These are phyloP conservation scores for Kwoniella sp. DNA, from an alignment of 768 basidiomycete species.

Conservation along the genomic window DNA sequence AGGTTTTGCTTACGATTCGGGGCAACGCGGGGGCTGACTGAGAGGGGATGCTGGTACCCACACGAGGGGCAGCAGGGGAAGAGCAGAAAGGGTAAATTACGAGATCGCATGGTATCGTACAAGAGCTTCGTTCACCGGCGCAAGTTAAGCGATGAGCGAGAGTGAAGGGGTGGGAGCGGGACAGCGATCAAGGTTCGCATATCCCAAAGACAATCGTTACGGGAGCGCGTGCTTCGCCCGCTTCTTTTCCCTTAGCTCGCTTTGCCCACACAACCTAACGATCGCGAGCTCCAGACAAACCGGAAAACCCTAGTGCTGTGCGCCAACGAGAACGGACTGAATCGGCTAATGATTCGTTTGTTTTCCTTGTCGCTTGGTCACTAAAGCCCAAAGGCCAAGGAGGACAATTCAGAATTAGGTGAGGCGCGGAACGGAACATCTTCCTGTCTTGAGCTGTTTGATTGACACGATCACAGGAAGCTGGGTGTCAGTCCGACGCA, in stretches of 20 bases:
- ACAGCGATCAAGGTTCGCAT: too few species aligned
- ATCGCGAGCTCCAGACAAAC: neutral
- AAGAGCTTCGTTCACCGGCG: neutral
- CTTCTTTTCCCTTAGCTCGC: neutral
- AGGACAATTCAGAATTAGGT: too few species aligned
- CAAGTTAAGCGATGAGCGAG: neutral
- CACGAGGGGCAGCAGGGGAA: neutral
- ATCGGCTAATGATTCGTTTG: neutral
- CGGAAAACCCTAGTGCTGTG: neutral
- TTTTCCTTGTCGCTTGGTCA: too few species aligned
- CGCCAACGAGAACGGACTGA: neutral
- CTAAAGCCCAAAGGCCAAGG: too few species aligned
- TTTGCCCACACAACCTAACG: neutral
- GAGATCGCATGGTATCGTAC: neutral
- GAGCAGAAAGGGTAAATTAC: neutral
- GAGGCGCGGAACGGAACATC: too few species aligned
- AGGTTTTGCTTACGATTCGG: neutral
- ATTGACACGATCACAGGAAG: too few species aligned
- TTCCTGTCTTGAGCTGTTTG: too few species aligned
- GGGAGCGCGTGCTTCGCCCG: neutral
- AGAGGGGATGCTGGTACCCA: neutral
- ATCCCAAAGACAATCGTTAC: neutral
- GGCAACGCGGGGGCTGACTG: neutral
- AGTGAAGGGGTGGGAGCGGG: too few species aligned
- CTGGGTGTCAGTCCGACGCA: too few species aligned